A percentile compares a stretch with the other conserved stretches of the same genome.
These are phyloP conservation scores for Myxozyma lipomycoides DNA, from an alignment of 805 yeast genomes.

Conservation along the genomic window DNA sequence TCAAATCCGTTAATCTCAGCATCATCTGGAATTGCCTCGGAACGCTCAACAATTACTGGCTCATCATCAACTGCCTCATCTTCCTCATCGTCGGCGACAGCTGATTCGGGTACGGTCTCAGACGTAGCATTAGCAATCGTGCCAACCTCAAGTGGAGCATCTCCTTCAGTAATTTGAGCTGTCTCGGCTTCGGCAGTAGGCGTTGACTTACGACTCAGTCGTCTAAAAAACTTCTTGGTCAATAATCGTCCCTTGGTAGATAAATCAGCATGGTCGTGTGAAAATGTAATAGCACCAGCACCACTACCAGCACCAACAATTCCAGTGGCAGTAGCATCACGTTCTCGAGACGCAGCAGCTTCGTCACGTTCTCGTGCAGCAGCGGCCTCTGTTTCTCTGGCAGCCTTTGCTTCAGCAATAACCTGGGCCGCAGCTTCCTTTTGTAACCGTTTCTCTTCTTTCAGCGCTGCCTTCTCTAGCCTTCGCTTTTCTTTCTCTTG, in stretches of 20 bases:
- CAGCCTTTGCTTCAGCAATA: background rate
- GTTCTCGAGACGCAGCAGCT: background rate
- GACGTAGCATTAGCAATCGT: background rate
- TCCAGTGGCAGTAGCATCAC: background rate
- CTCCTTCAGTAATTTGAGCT: background rate
- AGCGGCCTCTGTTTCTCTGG: background rate
- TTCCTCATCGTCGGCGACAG: background rate
- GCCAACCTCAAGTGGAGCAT: background rate
- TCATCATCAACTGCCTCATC: background rate
- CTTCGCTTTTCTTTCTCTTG: slow-evolving; percentile 7
- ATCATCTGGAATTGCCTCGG: background rate
- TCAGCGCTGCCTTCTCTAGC: slow-evolving; percentile 10
- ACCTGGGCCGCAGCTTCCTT: background rate
- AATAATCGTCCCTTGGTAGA: background rate
- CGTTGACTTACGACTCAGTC: background rate
- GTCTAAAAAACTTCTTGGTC: background rate
- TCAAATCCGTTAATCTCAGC: background rate
- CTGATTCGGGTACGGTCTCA: background rate
- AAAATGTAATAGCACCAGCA: background rate
- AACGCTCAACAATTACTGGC: background rate
- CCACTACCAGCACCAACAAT: background rate
- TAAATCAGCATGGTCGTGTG: background rate
- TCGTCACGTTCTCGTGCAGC: background rate
- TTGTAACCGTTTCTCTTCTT: background rate
- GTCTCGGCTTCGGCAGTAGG: background rate